Evolutionary conservation across 2,329 filamentous ascomycete species (phyloP).

Genomic region (Colletotrichum liriopes): DNA sequence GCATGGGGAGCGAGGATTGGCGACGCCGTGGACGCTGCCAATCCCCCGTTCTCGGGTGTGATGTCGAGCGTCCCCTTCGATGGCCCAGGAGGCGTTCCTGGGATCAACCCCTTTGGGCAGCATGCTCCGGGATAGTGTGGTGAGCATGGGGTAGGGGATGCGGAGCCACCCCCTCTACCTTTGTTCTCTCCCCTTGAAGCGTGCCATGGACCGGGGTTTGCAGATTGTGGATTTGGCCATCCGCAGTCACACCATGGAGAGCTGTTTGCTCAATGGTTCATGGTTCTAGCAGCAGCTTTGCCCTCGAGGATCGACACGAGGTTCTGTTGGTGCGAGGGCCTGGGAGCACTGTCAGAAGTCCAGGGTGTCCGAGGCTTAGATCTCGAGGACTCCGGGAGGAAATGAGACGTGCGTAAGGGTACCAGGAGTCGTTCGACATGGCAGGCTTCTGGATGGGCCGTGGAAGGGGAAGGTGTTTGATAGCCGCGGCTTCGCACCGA

Average conservation of each 20-base stretch:
- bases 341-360: not conserved
- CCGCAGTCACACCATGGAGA: not conserved
- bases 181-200: conserved; percentile 23
- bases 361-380: conserved; percentile 28
- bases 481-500: conserved; percentile 8
- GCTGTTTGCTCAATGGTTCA: conserved; percentile 7
- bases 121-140: conserved; percentile 25
- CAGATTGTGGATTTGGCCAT: not conserved
- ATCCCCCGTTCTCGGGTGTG: conserved; percentile 22
- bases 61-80: conserved; percentile 1
- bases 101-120: conserved; percentile 32
- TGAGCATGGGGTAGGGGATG: conserved; percentile 20
- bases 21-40: conserved; percentile 11
- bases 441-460: conserved; percentile 32
- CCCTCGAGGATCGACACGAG: conserved; percentile 35
- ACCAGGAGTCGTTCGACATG: conserved; percentile 16
- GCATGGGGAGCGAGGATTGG: conserved; percentile 4
- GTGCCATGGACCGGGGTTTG: conserved; percentile 27
- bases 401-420: conserved; percentile 21
- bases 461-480: conserved; percentile 12
- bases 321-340: conserved; percentile 14
- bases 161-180: conserved; percentile 21
- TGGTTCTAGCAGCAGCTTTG: not conserved
- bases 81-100: not conserved
- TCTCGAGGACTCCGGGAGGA: conserved; percentile 6